Evolutionary conservation across 495 filamentous ascomycete species (phyloP).

Genomic region (Neurospora hispaniola): DNA sequence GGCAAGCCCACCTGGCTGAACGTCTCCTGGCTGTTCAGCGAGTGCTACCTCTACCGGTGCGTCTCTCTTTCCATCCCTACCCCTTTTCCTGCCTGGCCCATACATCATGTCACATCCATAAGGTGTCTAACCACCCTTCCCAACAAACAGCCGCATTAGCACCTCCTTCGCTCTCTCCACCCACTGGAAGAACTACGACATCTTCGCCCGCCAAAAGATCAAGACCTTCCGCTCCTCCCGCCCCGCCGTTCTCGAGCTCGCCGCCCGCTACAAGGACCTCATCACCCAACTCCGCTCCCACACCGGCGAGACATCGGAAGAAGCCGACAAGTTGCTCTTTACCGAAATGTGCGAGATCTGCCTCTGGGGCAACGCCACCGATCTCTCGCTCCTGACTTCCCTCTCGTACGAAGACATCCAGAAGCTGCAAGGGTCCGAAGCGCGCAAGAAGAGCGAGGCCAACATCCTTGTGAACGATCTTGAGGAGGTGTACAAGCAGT

Average conservation of each 20-base stretch:
- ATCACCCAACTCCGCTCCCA: slow-evolving; percentile 51
- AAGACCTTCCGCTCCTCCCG: slow-evolving; percentile 88
- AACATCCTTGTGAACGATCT: slow-evolving; percentile 88
- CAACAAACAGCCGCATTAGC: slow-evolving; percentile 53
- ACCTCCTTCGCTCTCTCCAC: slow-evolving; percentile 65
- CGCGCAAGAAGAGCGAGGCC: slow-evolving; percentile 70
- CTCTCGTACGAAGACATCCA: slow-evolving; percentile 94
- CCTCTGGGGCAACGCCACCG: slow-evolving; percentile 96
- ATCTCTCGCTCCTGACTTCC: slow-evolving; percentile 80
- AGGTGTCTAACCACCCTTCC: not conserved
- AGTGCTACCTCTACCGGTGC: slow-evolving; percentile 89
- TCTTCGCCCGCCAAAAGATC: slow-evolving; percentile 86
- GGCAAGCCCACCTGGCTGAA: slow-evolving; percentile 72
- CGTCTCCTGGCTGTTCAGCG: slow-evolving; percentile 76
- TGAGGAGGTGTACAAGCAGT: slow-evolving; percentile 54
- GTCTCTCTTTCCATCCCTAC: not conserved
- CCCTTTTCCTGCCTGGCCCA: not conserved
- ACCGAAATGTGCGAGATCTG: slow-evolving; percentile 94
- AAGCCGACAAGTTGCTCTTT: slow-evolving; percentile 70
- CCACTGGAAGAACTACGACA: slow-evolving; percentile 87
- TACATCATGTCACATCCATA: not conserved
- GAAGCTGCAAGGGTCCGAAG: slow-evolving; percentile 81
- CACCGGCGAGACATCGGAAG: slow-evolving; percentile 35
- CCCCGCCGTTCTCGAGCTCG: slow-evolving; percentile 81
- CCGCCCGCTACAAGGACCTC: slow-evolving; percentile 71